A percentile compares a stretch with the other conserved stretches of the same genome.
These are phyloP conservation scores for Eleusine coracana DNA, from an alignment of 176 grass and related monocot genomes.

Conservation along the genomic window DNA sequence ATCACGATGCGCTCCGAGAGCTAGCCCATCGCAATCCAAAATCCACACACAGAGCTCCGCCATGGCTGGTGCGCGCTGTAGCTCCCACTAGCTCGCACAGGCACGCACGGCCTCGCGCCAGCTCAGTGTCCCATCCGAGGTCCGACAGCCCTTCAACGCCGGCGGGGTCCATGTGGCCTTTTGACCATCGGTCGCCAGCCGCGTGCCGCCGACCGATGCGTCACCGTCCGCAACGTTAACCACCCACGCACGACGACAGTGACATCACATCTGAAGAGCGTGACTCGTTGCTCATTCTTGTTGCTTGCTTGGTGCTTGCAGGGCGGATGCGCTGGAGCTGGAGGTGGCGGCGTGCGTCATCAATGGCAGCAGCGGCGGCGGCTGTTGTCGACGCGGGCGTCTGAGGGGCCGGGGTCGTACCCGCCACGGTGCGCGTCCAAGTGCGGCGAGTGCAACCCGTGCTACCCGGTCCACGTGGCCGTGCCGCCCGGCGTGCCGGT, in stretches of 20 bases:
- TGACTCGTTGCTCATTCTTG: background rate
- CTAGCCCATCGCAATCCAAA: background rate
- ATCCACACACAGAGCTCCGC: constrained; percentile 11
- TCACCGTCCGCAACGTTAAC: background rate
- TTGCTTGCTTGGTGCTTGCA: background rate
- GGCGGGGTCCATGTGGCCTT: constrained; percentile 24
- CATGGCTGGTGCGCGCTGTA: constrained; percentile 27
- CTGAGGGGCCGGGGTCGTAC: constrained; percentile 68
- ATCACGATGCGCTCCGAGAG: background rate
- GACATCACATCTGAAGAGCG: background rate
- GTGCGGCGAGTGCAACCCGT: constrained; percentile 74
- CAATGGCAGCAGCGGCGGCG: background rate
- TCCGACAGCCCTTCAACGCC: constrained; percentile 47
- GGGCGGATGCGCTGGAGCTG: background rate
- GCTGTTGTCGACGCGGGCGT: constrained; percentile 32
- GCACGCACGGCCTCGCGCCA: constrained; percentile 10
- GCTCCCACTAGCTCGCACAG: constrained; percentile 25
- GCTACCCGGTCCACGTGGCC: constrained; percentile 74
- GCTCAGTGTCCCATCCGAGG: background rate
- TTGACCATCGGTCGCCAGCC: constrained; percentile 34
- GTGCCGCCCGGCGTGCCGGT: constrained; percentile 82
- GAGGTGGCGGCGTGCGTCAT: background rate
- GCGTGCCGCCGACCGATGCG: background rate
- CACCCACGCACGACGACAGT: background rate
- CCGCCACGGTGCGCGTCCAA: constrained; percentile 74